A percentile compares a stretch with the other conserved stretches of the same genome.
Conservation (phyloP, 164 flowering plant species). For the Chimonanthus praecox region DNA sequence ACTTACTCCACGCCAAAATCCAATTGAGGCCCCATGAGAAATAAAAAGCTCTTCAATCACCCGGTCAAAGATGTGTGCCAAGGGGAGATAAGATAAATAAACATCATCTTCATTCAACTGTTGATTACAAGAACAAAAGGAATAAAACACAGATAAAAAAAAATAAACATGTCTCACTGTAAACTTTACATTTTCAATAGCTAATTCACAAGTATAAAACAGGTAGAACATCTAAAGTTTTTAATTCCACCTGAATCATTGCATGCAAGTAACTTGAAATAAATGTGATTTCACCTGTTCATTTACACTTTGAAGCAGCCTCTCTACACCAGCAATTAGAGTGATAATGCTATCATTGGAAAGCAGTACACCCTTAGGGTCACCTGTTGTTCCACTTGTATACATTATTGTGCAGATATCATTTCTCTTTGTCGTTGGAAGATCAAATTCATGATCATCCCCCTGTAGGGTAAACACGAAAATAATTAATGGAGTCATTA, state of each 20-base stretch:
- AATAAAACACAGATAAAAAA: background rate
- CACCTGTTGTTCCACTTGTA: conserved; percentile 99
- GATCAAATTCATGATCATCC: conserved; percentile 43
- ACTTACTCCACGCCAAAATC: conserved; percentile 99
- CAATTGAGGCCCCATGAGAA: conserved; percentile 73
- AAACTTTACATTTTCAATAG: background rate
- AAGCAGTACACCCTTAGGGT: conserved; percentile 92
- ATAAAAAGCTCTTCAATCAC: conserved; percentile 78
- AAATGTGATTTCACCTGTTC: conserved; percentile 45
- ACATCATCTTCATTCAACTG: conserved; percentile 68
- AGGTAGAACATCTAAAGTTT: background rate
- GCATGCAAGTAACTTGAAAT: background rate
- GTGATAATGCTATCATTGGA: conserved; percentile 74
- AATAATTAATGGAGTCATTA: background rate
- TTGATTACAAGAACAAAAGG: conserved; percentile 6
- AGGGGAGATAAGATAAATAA: conserved; percentile 82
- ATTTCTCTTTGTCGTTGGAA: conserved; percentile 54
- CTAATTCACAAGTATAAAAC: background rate
- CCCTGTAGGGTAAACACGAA: conserved; percentile 42
- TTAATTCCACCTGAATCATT: background rate
- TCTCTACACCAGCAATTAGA: conserved; percentile 61
- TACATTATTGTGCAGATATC: conserved; percentile 97
- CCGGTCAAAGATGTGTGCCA: conserved; percentile 92
- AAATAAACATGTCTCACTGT: background rate
- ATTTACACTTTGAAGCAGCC: conserved; percentile 42